A percentile compares a stretch with the other conserved stretches of the same genome.
Evolutionary conservation across 768 basidiomycete species (phyloP).

Genomic region (Hygrocybe punicea): DNA sequence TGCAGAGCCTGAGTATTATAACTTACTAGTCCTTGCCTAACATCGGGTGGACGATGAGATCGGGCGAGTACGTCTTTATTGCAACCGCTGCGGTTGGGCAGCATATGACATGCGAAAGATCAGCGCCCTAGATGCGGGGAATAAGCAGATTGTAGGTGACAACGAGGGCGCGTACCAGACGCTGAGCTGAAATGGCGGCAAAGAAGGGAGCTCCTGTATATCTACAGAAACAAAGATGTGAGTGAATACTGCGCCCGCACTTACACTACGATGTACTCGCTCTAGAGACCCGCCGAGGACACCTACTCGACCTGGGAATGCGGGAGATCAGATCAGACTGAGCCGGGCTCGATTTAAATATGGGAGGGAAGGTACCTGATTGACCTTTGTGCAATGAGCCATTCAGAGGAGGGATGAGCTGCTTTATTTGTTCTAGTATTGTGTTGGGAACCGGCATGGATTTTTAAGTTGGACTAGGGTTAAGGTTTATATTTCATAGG

Average conservation of each 20-base stretch:
- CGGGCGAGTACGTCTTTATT: conserved; percentile 96
- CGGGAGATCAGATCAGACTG: neutral
- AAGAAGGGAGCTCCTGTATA: conserved; percentile 98
- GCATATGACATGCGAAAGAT: conserved; percentile 96
- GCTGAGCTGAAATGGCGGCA: conserved; percentile 84
- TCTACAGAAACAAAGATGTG: conserved; percentile 38
- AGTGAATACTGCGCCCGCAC: neutral
- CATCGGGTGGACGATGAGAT: conserved; percentile 96
- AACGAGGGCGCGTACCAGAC: conserved; percentile 54
- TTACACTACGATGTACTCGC: conserved; percentile 46
- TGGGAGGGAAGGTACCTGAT: conserved; percentile 60
- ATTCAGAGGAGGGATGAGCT: conserved; percentile 87
- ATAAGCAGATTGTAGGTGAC: neutral
- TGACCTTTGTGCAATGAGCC: conserved; percentile 92
- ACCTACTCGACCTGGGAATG: conserved; percentile 70
- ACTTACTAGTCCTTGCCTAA: conserved; percentile 64
- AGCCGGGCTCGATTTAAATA: neutral
- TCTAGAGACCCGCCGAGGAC: conserved; percentile 92
- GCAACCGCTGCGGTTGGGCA: conserved; percentile 86
- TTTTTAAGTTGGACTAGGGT: neutral
- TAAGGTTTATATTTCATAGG: neutral
- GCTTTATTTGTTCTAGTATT: conserved; percentile 68
- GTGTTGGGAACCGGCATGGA: conserved; percentile 59
- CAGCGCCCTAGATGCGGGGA: conserved; percentile 61
- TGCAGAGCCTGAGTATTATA: neutral